A percentile compares a stretch with the other conserved stretches of the same genome.
phyloP scores from a whole-genome alignment of 805 yeast species.

The Candida verbasci region DNA sequence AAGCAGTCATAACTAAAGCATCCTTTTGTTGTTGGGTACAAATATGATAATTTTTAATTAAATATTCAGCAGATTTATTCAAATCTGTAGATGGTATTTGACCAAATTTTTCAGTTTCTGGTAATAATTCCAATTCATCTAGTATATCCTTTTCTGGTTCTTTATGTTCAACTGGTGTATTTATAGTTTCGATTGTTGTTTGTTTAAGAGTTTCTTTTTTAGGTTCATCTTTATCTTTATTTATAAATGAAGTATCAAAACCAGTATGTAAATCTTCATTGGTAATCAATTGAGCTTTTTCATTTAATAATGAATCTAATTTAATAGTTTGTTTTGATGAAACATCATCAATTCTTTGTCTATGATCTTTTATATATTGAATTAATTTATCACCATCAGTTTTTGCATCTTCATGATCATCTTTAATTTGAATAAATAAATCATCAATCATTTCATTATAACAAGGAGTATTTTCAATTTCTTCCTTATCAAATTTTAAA shows the following conservation, averaged over 20 bases:
- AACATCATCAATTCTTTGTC: constrained; percentile 65
- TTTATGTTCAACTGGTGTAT: constrained; percentile 4
- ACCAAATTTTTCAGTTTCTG: constrained; percentile 65
- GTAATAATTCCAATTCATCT: constrained; percentile 52
- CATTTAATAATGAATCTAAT: constrained; percentile 61
- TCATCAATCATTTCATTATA: constrained; percentile 93
- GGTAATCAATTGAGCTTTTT: constrained; percentile 71
- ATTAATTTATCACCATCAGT: constrained; percentile 30
- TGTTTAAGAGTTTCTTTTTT: constrained; percentile 17
- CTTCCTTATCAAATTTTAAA: constrained; percentile 31
- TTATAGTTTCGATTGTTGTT: constrained; percentile 24
- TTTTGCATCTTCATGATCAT: constrained; percentile 51
- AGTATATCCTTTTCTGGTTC: constrained; percentile 22
- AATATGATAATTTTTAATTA: constrained; percentile 60
- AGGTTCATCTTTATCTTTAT: constrained; percentile 39
- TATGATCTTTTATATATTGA: constrained; percentile 51
- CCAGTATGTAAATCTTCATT: constrained; percentile 92
- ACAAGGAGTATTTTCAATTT: constrained; percentile 47
- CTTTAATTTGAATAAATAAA: constrained; percentile 69
- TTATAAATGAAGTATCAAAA: constrained; percentile 78
- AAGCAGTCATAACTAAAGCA: constrained; percentile 87
- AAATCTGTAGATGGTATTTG: constrained; percentile 52
- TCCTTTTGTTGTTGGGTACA: constrained; percentile 84
- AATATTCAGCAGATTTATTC: constrained; percentile 45
- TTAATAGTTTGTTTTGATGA: constrained; percentile 61